Conservation (phyloP, 2,329 filamentous ascomycete species). For the Alternaria sp. region DNA sequence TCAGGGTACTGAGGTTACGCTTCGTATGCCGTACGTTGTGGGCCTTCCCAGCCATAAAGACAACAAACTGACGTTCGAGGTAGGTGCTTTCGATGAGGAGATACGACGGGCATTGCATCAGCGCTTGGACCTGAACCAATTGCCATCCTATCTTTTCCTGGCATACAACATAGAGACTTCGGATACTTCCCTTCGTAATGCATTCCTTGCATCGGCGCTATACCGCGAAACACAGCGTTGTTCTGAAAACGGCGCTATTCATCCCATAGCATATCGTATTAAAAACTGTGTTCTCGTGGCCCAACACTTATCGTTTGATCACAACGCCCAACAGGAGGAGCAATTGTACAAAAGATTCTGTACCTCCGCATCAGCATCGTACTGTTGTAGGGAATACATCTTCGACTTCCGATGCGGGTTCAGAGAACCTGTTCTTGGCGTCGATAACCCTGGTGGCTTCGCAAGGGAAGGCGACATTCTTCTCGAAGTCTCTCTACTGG, state of each 20-base stretch:
- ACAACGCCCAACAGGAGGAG: background rate
- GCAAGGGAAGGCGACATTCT: background rate
- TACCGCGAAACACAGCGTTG: background rate
- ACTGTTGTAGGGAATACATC: background rate
- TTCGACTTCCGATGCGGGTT: background rate
- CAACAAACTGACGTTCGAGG: background rate
- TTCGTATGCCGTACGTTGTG: background rate
- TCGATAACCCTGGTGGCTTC: background rate
- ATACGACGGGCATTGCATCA: background rate
- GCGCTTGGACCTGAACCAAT: background rate
- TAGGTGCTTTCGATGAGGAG: background rate
- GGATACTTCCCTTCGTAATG: background rate
- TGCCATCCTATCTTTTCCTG: background rate
- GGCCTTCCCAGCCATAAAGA: background rate
- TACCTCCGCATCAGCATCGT: background rate
- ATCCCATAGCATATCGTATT: background rate
- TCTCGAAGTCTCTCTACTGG: conserved; percentile 12
- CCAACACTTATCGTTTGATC: background rate
- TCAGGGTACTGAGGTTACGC: background rate
- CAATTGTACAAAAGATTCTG: background rate
- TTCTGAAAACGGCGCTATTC: background rate
- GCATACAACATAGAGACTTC: background rate
- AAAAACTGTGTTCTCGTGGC: conserved; percentile 1
- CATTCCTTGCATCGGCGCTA: background rate
- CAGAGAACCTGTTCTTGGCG: background rate